Evolutionary conservation across 306 rosid species (phyloP).

Genomic region (Casuarina equisetifolia): DNA sequence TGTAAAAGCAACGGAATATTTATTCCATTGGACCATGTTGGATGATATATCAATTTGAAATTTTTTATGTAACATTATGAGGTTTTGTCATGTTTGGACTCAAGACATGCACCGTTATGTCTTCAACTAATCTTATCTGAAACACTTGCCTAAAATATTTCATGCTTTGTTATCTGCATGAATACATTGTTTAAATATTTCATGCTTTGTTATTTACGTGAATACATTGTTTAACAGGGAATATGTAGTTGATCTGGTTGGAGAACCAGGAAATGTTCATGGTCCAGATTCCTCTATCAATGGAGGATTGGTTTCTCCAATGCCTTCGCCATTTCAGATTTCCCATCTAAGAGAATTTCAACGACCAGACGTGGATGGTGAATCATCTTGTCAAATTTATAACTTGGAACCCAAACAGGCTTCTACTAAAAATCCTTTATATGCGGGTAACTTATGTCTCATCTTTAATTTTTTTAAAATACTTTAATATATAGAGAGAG

Average conservation of each 20-base stretch:
- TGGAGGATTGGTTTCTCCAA: slow-evolving; percentile 74
- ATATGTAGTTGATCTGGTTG: slow-evolving; percentile 93
- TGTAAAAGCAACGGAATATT: no score
- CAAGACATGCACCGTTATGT: neutral
- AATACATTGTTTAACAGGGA: slow-evolving; percentile 57
- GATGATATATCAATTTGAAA: neutral
- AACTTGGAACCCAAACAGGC: slow-evolving; percentile 38
- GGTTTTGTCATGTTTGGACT: neutral
- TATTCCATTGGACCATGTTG: neutral
- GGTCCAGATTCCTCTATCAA: slow-evolving; percentile 92
- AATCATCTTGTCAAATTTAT: slow-evolving; percentile 38
- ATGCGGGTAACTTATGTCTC: slow-evolving; percentile 49
- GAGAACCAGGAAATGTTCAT: slow-evolving; percentile 91
- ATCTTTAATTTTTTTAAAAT: no score
- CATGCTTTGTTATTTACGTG: neutral
- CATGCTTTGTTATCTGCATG: neutral
- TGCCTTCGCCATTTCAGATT: slow-evolving; percentile 80
- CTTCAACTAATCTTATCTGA: neutral
- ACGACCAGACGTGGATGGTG: slow-evolving; percentile 50
- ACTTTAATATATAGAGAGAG: no score
- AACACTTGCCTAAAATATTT: neutral
- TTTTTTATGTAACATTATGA: neutral
- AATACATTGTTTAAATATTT: slow-evolving; percentile 4
- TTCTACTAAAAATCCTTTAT: slow-evolving; percentile 44
- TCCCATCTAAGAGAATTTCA: slow-evolving; percentile 78